These are phyloP conservation scores for Periconia macrospinosa DNA, from an alignment of 2,329 filamentous ascomycete species.

Conservation along the genomic window DNA sequence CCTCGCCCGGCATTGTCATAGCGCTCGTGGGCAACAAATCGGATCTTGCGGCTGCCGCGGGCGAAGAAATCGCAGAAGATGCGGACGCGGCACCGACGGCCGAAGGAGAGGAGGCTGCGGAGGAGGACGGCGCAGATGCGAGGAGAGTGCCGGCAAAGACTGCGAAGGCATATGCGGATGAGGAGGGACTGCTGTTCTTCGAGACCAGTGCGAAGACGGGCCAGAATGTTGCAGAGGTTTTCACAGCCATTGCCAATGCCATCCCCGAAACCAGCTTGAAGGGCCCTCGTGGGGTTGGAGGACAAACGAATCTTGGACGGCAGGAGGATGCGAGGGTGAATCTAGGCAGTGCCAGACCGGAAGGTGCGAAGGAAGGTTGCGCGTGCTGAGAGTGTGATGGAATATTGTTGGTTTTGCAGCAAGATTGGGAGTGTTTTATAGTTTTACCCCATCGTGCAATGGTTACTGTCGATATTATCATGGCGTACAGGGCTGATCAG, in stretches of 20 bases:
- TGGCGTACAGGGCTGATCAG: background rate
- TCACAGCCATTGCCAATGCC: conserved; percentile 96
- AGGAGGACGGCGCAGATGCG: conserved; percentile 70
- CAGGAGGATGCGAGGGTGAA: conserved; percentile 76
- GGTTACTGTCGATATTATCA: no score
- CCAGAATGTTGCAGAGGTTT: conserved; percentile 91
- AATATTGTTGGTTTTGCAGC: background rate
- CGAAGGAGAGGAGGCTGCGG: conserved; percentile 53
- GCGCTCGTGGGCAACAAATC: conserved; percentile 91
- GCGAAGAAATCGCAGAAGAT: conserved; percentile 50
- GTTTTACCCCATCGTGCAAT: no score
- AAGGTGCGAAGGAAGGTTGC: conserved; percentile 84
- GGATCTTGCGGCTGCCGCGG: conserved; percentile 67
- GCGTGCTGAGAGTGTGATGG: conserved; percentile 64
- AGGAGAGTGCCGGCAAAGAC: conserved; percentile 89
- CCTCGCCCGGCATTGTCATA: conserved; percentile 94
- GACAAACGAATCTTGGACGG: conserved; percentile 58
- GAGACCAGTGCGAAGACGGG: conserved; percentile 98
- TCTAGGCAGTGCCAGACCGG: conserved; percentile 70
- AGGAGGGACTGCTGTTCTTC: conserved; percentile 92
- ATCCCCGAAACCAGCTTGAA: conserved; percentile 97
- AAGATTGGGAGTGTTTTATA: background rate
- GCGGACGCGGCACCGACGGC: conserved; percentile 52
- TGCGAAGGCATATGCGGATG: conserved; percentile 89
- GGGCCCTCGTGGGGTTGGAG: conserved; percentile 70